Evolutionary conservation across 129 eudicot species (phyloP).

Genomic region (Arctium minus): DNA sequence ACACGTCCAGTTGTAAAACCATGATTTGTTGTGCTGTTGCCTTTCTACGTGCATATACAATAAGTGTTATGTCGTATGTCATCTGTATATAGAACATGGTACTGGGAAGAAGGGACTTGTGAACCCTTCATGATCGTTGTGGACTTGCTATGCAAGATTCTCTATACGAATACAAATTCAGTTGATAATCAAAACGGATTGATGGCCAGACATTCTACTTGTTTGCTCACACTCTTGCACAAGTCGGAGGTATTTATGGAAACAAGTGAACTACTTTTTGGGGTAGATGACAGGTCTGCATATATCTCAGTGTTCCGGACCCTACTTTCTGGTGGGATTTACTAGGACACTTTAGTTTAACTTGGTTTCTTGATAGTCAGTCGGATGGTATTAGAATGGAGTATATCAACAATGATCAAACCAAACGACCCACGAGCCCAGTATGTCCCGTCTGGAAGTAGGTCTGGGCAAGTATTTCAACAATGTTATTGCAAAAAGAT

Average conservation of each 20-base stretch:
- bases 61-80: neutral
- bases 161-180: neutral
- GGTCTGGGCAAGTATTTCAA: neutral
- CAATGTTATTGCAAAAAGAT: neutral
- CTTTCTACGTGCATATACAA: conserved; percentile 1
- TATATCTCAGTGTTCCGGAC: no score
- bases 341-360: neutral
- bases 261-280: no score
- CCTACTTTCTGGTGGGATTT: neutral
- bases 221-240: neutral
- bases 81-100: conserved; percentile 23
- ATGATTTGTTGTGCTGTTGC: conserved; percentile 4
- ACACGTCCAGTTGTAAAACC: conserved; percentile 65
- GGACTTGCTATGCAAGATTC: neutral
- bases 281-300: neutral
- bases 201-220: neutral
- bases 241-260: no score
- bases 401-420: no score
- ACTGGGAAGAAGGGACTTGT: neutral
- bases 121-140: neutral
- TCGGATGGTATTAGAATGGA: no score
- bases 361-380: no score
- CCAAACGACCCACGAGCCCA: no score
- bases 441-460: no score
- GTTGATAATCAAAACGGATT: neutral